Evolutionary conservation across 768 basidiomycete genomes (phyloP).

Genomic region (Baorangia bicolor): DNA sequence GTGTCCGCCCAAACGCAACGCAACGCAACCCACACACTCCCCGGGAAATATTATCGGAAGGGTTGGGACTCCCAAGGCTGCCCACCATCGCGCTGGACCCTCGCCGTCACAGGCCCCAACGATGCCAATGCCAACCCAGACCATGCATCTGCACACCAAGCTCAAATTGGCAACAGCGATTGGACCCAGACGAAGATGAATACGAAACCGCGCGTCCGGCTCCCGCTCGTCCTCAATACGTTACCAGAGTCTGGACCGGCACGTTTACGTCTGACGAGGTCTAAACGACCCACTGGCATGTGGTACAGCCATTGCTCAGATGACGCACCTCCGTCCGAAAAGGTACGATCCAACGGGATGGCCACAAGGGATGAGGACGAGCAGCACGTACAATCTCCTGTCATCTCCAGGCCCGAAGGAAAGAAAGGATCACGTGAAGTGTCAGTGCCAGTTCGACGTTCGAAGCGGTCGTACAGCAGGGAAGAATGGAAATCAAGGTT

Average conservation of each 20-base stretch:
- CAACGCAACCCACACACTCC: conserved; percentile 13
- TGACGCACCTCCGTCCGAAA: neutral
- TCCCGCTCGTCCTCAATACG: conserved; percentile 1
- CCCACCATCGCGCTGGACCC: neutral
- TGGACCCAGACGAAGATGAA: neutral
- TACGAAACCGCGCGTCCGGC: neutral
- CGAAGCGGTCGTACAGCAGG: no score
- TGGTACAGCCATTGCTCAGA: neutral
- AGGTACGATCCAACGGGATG: neutral
- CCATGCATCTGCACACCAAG: neutral
- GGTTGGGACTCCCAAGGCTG: no score
- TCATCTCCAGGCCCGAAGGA: neutral
- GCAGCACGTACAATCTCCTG: no score
- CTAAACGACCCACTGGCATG: neutral
- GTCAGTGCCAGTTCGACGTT: no score
- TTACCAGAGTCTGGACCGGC: neutral
- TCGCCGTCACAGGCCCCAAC: neutral
- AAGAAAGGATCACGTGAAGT: no score
- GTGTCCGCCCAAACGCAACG: neutral
- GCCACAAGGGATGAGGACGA: neutral
- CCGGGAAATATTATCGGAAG: conserved; percentile 13
- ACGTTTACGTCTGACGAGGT: neutral
- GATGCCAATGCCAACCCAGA: neutral
- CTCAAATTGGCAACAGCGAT: neutral
- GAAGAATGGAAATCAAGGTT: no score